Evolutionary conservation across 371 early-diverging fungal genomes (phyloP), one percentile per base, ranked within the genome.

Genomic region (Lichtheimia ramosa): DNA sequence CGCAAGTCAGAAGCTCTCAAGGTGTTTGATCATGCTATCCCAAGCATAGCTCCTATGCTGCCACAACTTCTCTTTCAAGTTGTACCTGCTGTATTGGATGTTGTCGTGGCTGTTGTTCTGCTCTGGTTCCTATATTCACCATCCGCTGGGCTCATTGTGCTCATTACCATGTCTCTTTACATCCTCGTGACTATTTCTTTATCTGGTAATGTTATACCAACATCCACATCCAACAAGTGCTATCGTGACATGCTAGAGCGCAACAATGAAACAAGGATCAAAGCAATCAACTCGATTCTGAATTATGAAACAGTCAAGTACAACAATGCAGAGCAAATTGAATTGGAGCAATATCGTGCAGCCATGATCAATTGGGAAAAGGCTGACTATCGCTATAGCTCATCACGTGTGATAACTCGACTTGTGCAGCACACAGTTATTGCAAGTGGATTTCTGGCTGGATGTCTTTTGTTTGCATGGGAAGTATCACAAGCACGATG

Each of bases 251-350:
- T 84, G 66, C 91, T 87, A 57, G 87, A 87, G 21, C 63, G 88
- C 54, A 92, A 91, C 68, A 90, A 91, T 64, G 83, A 76, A 58
- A 83, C 88, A 52, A 82, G 87, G 61, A 82, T 87, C 5, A 86
- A 84, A 23, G 89, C 88, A 5, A 96, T 96, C 3, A 97, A 97
- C 70, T 94, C 96, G 7, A 71, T 97, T 43, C 76, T 96, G 25
- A 97, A 96, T 73, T 95, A 93, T 73, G 98, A 97, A 65, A 96
- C 98, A 1, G 96, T 96, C 59, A 96, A 97, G 71, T 89, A 89
- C 61, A 92, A 89, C 75, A 85, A 83, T 41, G 87, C 87, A 4
- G 89, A 92, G 69, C 65, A 73, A 3, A 94, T 83, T 68, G 98
- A 96, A 71, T 82, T 91, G 16, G 71, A 76, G 15, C 78, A 89